These are phyloP conservation scores for Cytospora paraplurivora DNA, from an alignment of 2,329 filamentous ascomycete species.

Conservation along the genomic window DNA sequence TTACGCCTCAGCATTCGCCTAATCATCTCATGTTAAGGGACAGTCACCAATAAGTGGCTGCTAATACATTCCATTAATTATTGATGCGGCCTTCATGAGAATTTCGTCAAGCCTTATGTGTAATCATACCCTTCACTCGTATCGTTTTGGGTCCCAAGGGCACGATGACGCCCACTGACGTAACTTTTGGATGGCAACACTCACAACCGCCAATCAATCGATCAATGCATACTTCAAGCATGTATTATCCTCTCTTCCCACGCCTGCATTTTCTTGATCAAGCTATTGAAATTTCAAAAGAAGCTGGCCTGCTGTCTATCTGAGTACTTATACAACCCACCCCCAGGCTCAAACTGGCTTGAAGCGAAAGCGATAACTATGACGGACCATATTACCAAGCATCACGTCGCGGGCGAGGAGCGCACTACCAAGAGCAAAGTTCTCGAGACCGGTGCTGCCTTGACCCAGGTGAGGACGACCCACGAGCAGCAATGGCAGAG, in stretches of 20 bases:
- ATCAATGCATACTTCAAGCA: not conserved
- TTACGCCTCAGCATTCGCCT: too few species aligned
- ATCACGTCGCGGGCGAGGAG: slow-evolving; percentile 45
- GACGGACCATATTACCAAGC: not conserved
- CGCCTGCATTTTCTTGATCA: too few species aligned
- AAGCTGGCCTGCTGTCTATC: too few species aligned
- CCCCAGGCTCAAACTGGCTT: slow-evolving; percentile 28
- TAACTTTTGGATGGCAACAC: slow-evolving; percentile 1
- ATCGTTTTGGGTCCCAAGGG: not conserved
- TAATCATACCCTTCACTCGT: too few species aligned
- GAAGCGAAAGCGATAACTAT: slow-evolving; percentile 3
- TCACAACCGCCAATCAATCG: not conserved
- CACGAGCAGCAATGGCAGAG: too few species aligned
- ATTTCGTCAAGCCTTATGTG: too few species aligned
- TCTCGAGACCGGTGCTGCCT: slow-evolving; percentile 62
- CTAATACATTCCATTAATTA: too few species aligned
- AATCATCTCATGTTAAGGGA: too few species aligned
- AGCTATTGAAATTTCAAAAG: too few species aligned
- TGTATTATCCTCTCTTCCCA: not conserved
- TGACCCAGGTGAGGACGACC: slow-evolving; percentile 52
- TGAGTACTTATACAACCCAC: too few species aligned
- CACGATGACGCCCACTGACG: slow-evolving; percentile 24
- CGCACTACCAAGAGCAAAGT: slow-evolving; percentile 57
- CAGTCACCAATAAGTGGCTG: too few species aligned
- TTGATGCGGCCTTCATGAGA: too few species aligned